Evolutionary conservation across 2,329 filamentous ascomycete genomes (phyloP), one percentile per base, ranked within the genome.

Genomic region (Diaporthe sp.): DNA sequence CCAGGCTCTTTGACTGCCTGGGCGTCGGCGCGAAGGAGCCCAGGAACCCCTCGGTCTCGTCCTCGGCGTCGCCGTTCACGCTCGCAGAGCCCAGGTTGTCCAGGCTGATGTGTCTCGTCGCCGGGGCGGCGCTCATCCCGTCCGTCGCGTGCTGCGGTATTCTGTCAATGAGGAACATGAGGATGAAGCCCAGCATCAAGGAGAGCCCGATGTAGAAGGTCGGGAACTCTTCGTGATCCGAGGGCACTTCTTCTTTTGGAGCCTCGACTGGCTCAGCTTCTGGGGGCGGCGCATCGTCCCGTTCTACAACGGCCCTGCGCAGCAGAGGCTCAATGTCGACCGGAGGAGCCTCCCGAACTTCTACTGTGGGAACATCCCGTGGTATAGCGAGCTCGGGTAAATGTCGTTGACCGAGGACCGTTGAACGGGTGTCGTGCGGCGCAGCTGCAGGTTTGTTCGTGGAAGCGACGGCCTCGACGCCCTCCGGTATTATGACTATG

Each of bases 401-500:
- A n/a, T 60, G 42, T 58, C 22, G 25, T 51, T 42, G 73, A 20
- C 63, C 28, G 17, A 71, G 31, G 44, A 71, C 7, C 3, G 74
- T 47, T 25, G 80, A 78, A 25, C 80, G 77, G 31, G 78, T 72
- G 15, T 82, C 82, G 79, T 86, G 85, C n/a, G 71, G 39, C 70
- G 84, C 79, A 63, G 87, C 85, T 13, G 83, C 78, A 9, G 82
- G 79, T 75, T 86, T 82, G 2, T 85, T 84, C 3, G 89, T 86
- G 20, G 89, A 92, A 79, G 97, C 95, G 75, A 98, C 90, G 4
- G 97, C 96, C 82, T 98, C 96, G 76, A 98, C 93, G 51, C 97
- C 97, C 84, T 99, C 97, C 0, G 97, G 97, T 81, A 99, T 98
- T 82, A 99, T 98, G 44, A 99, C 95, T 78, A 98, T 96, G 78